Evolutionary conservation across 1,139 yeast genomes (phyloP), one percentile per base, ranked within the genome.

Genomic region (Diutina scorzettiae): DNA sequence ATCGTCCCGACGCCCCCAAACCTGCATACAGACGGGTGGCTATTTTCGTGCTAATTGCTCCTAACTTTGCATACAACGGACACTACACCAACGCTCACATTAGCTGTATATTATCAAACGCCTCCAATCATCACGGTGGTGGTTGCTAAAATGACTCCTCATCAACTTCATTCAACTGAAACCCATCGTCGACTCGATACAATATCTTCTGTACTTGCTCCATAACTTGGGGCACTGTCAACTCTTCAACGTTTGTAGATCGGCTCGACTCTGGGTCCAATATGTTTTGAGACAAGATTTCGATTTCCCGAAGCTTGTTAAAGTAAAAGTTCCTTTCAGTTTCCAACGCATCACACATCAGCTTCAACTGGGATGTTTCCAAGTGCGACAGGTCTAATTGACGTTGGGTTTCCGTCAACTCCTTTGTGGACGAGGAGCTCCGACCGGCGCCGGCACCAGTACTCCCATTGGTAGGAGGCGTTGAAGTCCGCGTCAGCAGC

Each of bases 281-380:
- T 14, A 82, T 72, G 29, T 78, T 72, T 54, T 82, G 87, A 18
- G 82, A 74, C 43, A 89, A 62, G 28, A 86, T 76, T 59, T 91
- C 98, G 47, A 91, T 84, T 47, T 83, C 95, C 47, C 96, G 73
- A 43, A 91, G 67, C 61, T 91, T 91, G 53, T 82, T 81, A 61
- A 85, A 91, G 59, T 91, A 91, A 53, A 91, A 87, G 55, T 85
- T 83, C 47, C 97, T 74, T 56, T 93, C 98, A 62, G 71, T 71
- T 52, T 79, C 83, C 45, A 84, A 65, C 24, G 78, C 73, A 43
- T 75, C 78, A 27, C 75, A 66, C 16, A 76, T 70, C 16, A 69
- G 60, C 47, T 68, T 70, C 49, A 66, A 71, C 47, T 77, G 80
- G 24, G 63, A 63, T 36, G 76, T 52, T 51, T 81, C 85, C 14